Evolutionary conservation across 2,329 filamentous ascomycete species (phyloP).

Genomic region (Dactylellina leptospora): DNA sequence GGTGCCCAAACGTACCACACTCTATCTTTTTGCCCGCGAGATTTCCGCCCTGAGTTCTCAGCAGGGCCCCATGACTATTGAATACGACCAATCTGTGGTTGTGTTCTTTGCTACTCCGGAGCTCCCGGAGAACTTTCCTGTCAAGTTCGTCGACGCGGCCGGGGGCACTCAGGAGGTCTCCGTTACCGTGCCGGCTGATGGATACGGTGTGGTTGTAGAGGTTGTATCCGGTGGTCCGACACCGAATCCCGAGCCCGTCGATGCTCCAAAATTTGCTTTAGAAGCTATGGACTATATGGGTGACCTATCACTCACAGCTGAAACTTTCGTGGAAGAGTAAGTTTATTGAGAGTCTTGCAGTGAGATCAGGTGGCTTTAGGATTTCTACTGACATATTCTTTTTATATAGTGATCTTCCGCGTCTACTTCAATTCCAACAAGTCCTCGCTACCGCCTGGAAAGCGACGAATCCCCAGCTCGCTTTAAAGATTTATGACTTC

Average conservation of each 20-base stretch:
- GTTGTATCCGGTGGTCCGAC: conserved; percentile 5
- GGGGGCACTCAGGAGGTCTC: conserved; percentile 20
- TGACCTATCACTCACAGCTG: conserved; percentile 31
- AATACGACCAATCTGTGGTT: conserved; percentile 37
- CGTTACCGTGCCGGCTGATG: conserved; percentile 20
- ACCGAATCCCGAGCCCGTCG: conserved; percentile 6
- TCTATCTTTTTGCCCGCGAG: conserved; percentile 39
- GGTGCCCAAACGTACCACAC: conserved; percentile 34
- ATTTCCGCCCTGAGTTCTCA: conserved; percentile 18
- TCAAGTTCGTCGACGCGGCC: conserved; percentile 29
- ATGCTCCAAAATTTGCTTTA: conserved; percentile 28
- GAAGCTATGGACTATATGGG: conserved; percentile 48
- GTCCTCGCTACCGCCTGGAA: conserved; percentile 46
- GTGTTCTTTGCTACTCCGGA: conserved; percentile 45
- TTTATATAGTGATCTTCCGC: conserved; percentile 42
- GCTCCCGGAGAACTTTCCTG: conserved; percentile 23
- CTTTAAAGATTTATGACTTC: conserved; percentile 42
- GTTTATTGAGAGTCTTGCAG: no score
- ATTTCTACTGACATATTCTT: neutral
- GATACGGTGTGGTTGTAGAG: conserved; percentile 29
- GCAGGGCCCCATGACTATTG: conserved; percentile 40
- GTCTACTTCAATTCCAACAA: conserved; percentile 49
- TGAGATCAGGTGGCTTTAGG: no score
- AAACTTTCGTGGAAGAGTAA: conserved; percentile 51
- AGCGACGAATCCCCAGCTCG: conserved; percentile 25